Base-by-base conservation (phyloP, 2,329 filamentous ascomycete genomes). In the Ophiostoma quercus region DNA sequence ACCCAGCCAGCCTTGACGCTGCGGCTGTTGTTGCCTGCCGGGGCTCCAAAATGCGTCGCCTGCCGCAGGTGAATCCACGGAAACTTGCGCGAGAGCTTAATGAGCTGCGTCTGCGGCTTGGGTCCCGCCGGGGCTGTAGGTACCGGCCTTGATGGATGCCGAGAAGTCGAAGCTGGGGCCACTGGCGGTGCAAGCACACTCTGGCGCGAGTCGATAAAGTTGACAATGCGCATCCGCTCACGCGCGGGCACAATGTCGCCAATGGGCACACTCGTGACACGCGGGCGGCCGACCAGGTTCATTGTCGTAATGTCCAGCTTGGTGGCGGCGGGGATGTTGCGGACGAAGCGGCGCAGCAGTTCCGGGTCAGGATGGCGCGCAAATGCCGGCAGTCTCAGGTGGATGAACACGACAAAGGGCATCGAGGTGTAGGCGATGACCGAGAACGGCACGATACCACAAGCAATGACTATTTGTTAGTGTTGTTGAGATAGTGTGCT, bases 381-480 rank as follows among this genome's bases (percentile, higher is more conserved):
- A 73, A 84, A 85, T 0, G 82, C 77, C 0, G 92, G 92, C 1
- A 94, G 82, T 29, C 85, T 84, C 67, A 95, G 80, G 77, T 91
- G 87, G 71, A 95, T 83, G 75, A 88, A 88, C 57, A 88, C 87
- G 8, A 94, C 90, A 75, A 90, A 91, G 2, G 92, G 90, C 0
- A 86, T 83, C 1, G 89, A 87, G 66, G 85, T 84, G 77, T 88
- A 90, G 47, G 84, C 82, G 29, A 92, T 83, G 75, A 88, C 86
- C 47, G 87, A 70, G 74, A 92, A 80, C 2, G 92, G 92, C 9
- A 90, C 78, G 51, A 89, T 77, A 74, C 89, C 87, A 72, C 84
- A 87, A 67, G 86, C 75, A 66, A 85, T 79, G 70, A 88, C 87
- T 41, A 2, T 32, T 8, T 12, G 73, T 6, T 1, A 22, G 7